Evolutionary conservation across 2,329 filamentous ascomycete species (phyloP), one percentile per base, ranked within the genome.

Genomic region (Xylariaceae sp.): DNA sequence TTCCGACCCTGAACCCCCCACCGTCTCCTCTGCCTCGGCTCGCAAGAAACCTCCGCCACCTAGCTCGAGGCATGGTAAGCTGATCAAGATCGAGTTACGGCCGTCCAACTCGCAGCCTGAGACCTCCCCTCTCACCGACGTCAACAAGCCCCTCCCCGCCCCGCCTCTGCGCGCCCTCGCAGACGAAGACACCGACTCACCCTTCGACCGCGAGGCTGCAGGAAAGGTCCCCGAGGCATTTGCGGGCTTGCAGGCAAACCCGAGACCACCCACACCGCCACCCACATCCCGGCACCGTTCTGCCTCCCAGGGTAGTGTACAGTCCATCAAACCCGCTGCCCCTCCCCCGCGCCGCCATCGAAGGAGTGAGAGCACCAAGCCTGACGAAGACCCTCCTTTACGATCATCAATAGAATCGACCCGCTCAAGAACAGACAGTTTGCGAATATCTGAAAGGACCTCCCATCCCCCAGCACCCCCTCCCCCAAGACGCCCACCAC

Each of bases 61-160:
- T 10, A 88, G 78, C 60, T 89, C 85, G 41, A 80, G 86, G 44
- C 86, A 91, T 67, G 88, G 88, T 4, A 91, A 85, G 64, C 74
- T 83, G 16, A 85, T 92, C 53, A 80, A 75, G 53, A 64, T 70
- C 35, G 68, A 75, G 57, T 54, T 70, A 48, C 68, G 67, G 42
- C 62, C 72, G 47, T 55, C 70, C 60, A 46, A 67, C 61, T 60
- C 65, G 53, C 52, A 47, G 35, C 44, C 44, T 40, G 25, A 36
- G 29, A 19, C 38, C n/a, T 64, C 64, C 14, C 65, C 67, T 12
- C 58, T 66, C 6, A 74, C 75, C 6, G 76, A 83, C 53, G 62
- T 78, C 22, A 80, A 82, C 61, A 86, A 85, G 55, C 80, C 82
- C 3, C 70, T 85, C 11, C 80, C 83, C 2, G 72, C 74, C 1